Base-by-base conservation (phyloP, 805 yeast species). In the Sporopachydermia quercuum region DNA sequence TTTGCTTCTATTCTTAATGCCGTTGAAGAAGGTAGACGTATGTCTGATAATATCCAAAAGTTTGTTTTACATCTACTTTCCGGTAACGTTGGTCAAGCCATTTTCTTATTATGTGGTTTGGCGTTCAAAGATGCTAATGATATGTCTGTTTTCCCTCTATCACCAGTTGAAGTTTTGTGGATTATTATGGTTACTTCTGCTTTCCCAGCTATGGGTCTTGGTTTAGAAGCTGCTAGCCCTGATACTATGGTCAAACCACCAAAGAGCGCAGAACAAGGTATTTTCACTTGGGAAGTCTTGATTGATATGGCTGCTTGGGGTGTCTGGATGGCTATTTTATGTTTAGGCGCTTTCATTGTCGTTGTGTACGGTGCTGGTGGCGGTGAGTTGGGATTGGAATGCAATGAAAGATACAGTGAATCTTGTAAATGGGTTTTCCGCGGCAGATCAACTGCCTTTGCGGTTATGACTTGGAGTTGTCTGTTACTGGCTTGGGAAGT, bases 401-500 rank as follows among this genome's bases (percentile, higher is more conserved):
- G 94, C 61, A 83, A 83, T 56, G 58, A 66, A 18, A 55, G 54
- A 18, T 63, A 61, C 39, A 60, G 60, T 34, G 61, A 52, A 2
- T 43, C 60, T 0, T 84, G 95, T 59, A 50, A 60, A 37, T 57
- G 65, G 45, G 94, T 84, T 8, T 83, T 76, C 59, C 66, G 71
- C 49, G 82, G 86, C 3, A 71, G 95, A 55, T 72, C 93, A 3
- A 72, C 80, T 3, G 71, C 86, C 0, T 84, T 84, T 63, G 79
- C 79, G 1, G 72, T 78, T 1, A 77, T 83, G 77, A 84, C 94
- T 1, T 84, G 94, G 93, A 71, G 87, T 61, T 80, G 89, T 3
- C 66, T 84, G 43, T 54, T 83, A 18, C 62, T 81, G 37, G 91
- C 93, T 1, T 82, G 91, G 91, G 91, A 82, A 58, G 84, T 83